These are phyloP conservation scores for Saccharomyces hybrid DNA, from an alignment of 1,139 yeast species.

Conservation along the genomic window DNA sequence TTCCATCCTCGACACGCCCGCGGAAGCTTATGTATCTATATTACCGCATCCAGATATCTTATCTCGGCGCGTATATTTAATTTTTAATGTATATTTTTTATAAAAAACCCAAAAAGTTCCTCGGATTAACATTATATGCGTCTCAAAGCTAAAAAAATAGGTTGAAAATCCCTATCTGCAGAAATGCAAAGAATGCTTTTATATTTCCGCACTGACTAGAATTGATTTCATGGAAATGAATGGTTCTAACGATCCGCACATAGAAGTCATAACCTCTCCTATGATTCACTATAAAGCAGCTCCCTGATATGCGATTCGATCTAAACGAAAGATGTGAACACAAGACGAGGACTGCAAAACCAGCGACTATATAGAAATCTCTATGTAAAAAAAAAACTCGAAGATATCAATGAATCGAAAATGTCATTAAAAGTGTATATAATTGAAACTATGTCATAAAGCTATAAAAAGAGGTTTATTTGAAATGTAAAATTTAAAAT, in stretches of 20 bases:
- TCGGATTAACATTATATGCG: background rate
- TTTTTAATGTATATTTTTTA: background rate
- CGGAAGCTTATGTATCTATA: background rate
- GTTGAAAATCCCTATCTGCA: no score
- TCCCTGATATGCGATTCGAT: no score
- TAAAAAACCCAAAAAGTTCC: background rate
- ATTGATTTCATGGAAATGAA: no score
- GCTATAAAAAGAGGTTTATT: constrained; percentile 6
- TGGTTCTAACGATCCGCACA: no score
- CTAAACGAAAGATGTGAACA: background rate
- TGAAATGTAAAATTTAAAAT: background rate
- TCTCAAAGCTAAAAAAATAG: no score
- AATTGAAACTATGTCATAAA: background rate
- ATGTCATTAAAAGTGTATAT: background rate
- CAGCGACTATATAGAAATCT: no score
- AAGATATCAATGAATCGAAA: background rate
- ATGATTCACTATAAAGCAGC: no score
- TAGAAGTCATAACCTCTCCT: no score
- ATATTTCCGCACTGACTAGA: no score
- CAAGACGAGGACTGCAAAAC: background rate
- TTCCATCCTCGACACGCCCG: background rate
- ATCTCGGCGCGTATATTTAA: background rate
- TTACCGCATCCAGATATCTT: background rate
- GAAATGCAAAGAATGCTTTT: no score
- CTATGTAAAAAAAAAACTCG: background rate